Evolutionary conservation across 2,329 filamentous ascomycete species (phyloP), one percentile per base, ranked within the genome.

Genomic region (Monilinia fructigena): DNA sequence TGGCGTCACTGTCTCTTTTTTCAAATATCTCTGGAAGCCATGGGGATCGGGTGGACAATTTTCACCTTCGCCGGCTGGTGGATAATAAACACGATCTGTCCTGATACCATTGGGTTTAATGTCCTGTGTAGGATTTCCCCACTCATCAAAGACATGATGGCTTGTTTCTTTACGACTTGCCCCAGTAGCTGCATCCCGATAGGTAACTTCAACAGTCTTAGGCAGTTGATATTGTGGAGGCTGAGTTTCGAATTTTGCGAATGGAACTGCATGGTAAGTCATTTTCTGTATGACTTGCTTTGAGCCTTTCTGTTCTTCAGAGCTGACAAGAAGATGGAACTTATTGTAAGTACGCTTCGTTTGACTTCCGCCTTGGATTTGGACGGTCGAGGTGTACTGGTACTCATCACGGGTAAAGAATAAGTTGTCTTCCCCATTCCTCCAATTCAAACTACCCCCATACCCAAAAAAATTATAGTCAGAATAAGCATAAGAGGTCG

Each of bases 261-360:
- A 64, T n/a, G 62, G 62, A 16, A 56, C 12, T 40, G 53, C 62
- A 52, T 64, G 62, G 28, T 64, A 64, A 7, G 62, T 64, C 12
- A 56, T 64, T 4, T 45, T 50, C 53, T 64, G 62, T 18, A 28
- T 58, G 40, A 58, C 18, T 50, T 58, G 40, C n/a, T 64, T 64
- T 12, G 31, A 26, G 23, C 40, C 62, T 58, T 64, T 50, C 42
- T 64, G 62, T 12, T 64, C 42, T 40, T 64, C 62, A 4, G 62
- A 56, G 42, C n/a, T 64, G 20, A 64, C 28, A 28, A 64, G 53
- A 50, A 64, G 62, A 56, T 64, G 62, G 4, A 48, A 64, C 28
- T 64, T 64, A n/a, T 64, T 64, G 42, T 64, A 64, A 23, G 62
- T 58, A 20, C 56, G 45, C 23, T 64, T 64, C 40, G 62, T 58